phyloP scores from a whole-genome alignment of 495 filamentous ascomycete species.

The Daldinia caldariorum region DNA sequence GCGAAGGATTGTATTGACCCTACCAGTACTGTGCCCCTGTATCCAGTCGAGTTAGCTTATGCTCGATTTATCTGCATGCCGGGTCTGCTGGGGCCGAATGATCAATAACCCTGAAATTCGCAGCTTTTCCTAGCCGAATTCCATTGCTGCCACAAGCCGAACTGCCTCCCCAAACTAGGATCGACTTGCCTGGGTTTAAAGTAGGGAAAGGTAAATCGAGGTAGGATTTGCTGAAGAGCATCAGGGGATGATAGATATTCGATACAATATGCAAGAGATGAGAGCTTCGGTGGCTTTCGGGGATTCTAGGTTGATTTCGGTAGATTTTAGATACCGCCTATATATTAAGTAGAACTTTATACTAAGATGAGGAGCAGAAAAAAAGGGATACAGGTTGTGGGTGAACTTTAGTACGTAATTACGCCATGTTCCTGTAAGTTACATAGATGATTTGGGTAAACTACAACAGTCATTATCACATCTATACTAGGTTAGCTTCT shows the following conservation, averaged over 20 bases:
- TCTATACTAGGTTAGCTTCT: too few relatives aligned
- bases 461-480: too few relatives aligned
- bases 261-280: background rate
- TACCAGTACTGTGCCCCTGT: too few relatives aligned
- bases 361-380: background rate
- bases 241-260: background rate
- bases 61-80: too few relatives aligned
- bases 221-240: slow-evolving; percentile 21
- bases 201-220: slow-evolving; percentile 15
- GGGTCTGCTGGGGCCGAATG: too few relatives aligned
- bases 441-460: background rate
- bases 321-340: background rate
- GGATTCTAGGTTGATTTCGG: background rate
- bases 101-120: background rate
- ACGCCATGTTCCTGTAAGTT: background rate
- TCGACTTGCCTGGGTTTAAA: background rate
- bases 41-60: too few relatives aligned
- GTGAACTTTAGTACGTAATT: slow-evolving; percentile 3
- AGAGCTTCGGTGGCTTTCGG: background rate
- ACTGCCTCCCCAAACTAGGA: background rate
- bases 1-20: background rate
- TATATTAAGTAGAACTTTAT: background rate
- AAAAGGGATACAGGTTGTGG: background rate
- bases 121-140: background rate
- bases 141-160: background rate